Conservation (phyloP, 768 basidiomycete genomes). For the Lactarius evosmus region DNA sequence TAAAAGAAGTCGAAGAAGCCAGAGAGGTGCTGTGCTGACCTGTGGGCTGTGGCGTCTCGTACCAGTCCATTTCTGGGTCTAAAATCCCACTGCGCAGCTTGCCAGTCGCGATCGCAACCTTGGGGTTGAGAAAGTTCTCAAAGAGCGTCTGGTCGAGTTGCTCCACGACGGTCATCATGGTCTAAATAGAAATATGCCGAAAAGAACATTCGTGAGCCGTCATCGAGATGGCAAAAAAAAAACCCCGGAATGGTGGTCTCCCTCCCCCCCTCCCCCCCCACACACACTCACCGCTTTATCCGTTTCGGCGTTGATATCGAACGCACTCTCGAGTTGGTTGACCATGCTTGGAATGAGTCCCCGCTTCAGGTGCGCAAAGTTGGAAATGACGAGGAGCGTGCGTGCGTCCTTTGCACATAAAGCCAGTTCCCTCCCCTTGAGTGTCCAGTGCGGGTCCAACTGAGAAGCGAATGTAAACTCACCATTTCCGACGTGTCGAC, state of each 20-base stretch:
- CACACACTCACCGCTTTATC: conserved; percentile 71
- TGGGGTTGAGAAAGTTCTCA: conserved; percentile 81
- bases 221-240: conserved; percentile 5
- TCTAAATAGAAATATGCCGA: conserved; percentile 40
- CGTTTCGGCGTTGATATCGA: conserved; percentile 65
- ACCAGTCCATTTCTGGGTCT: conserved; percentile 85
- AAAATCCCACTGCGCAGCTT: conserved; percentile 80
- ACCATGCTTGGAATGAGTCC: conserved; percentile 75
- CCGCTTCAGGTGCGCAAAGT: conserved; percentile 73
- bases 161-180: conserved; percentile 70
- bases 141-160: conserved; percentile 89
- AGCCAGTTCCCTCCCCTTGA: background rate
- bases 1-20: background rate
- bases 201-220: background rate
- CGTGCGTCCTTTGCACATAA: conserved; percentile 71
- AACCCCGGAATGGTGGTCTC: background rate
- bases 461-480: conserved; percentile 31
- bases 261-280: too few relatives aligned
- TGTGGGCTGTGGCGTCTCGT: conserved; percentile 86
- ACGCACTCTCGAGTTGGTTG: conserved; percentile 70
- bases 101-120: conserved; percentile 60
- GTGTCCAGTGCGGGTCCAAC: background rate
- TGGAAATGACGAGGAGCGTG: conserved; percentile 83
- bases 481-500: conserved; percentile 65
- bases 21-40: conserved; percentile 45